Evolutionary conservation across 202 grass and related monocot species (phyloP).

Genomic region (Saccharum hybrid): DNA sequence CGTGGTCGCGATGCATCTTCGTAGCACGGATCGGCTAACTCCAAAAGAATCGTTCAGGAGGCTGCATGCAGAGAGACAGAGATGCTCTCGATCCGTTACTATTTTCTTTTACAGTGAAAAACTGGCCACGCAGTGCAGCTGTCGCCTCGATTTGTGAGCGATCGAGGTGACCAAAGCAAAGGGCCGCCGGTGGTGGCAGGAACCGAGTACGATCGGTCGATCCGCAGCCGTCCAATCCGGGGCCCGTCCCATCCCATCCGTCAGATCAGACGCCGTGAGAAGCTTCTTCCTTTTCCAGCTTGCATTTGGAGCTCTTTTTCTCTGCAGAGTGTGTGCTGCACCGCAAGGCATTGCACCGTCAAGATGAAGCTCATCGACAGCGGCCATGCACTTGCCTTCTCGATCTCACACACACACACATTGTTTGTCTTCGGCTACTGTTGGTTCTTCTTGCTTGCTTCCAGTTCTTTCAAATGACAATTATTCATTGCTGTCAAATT

Average conservation of each 20-base stretch:
- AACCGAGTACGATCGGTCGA: slow-evolving; percentile 34
- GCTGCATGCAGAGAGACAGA: neutral
- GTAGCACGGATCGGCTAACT: slow-evolving; percentile 5
- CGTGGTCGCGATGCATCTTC: neutral
- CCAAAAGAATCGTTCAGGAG: slow-evolving; percentile 34
- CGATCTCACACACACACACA: too few species aligned
- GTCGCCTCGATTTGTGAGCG: neutral
- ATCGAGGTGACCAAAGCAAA: too few species aligned
- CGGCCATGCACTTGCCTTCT: too few species aligned
- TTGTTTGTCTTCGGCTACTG: neutral
- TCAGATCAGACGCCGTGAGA: slow-evolving; percentile 36
- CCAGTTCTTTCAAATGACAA: neutral
- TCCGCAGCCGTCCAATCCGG: slow-evolving; percentile 29
- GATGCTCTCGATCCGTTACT: neutral
- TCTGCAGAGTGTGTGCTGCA: too few species aligned
- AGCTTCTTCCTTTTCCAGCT: slow-evolving; percentile 39
- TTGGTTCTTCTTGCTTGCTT: neutral
- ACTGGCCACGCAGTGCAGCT: neutral
- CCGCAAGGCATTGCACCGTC: neutral
- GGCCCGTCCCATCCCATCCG: slow-evolving; percentile 34
- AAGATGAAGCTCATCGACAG: too few species aligned
- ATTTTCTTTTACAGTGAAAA: too few species aligned
- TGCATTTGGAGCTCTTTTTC: neutral
- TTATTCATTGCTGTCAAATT: neutral
- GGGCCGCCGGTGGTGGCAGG: slow-evolving; percentile 3